phyloP scores from a whole-genome alignment of 2,329 filamentous ascomycete genomes.

The Cladosporium sp. region DNA sequence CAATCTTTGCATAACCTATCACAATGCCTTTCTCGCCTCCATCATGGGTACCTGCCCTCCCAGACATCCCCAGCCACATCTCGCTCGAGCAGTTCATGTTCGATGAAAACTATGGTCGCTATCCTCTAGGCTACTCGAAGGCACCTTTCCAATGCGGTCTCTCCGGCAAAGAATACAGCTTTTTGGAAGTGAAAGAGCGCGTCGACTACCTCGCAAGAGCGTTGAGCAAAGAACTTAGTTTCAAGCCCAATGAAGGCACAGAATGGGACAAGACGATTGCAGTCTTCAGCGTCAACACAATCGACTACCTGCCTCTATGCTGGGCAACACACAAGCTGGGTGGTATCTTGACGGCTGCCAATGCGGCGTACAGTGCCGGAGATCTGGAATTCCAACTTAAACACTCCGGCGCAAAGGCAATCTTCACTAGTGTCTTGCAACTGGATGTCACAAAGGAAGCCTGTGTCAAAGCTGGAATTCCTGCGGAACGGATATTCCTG shows the following conservation, averaged over 20 bases:
- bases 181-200: conserved; percentile 63
- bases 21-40: conserved; percentile 60
- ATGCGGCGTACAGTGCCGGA: conserved; percentile 68
- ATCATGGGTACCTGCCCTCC: conserved; percentile 61
- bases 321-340: conserved; percentile 74
- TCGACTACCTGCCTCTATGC: conserved; percentile 71
- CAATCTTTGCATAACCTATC: background rate
- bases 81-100: conserved; percentile 76
- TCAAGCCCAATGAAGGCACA: conserved; percentile 66
- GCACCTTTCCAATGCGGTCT: conserved; percentile 77
- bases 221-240: conserved; percentile 69
- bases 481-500: conserved; percentile 66
- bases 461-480: conserved; percentile 63
- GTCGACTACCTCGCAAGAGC: conserved; percentile 68
- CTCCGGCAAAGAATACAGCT: conserved; percentile 66
- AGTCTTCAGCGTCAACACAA: conserved; percentile 79
- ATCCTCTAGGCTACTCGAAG: conserved; percentile 61
- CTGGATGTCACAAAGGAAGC: conserved; percentile 65
- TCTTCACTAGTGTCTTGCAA: conserved; percentile 71
- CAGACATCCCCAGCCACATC: conserved; percentile 72
- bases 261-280: conserved; percentile 82
- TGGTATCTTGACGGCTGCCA: conserved; percentile 73
- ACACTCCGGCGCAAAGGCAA: conserved; percentile 65
- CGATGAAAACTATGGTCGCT: conserved; percentile 68
- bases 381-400: conserved; percentile 73